Evolutionary conservation across 345 rosid species (phyloP).

Genomic region (Ricinus communis): DNA sequence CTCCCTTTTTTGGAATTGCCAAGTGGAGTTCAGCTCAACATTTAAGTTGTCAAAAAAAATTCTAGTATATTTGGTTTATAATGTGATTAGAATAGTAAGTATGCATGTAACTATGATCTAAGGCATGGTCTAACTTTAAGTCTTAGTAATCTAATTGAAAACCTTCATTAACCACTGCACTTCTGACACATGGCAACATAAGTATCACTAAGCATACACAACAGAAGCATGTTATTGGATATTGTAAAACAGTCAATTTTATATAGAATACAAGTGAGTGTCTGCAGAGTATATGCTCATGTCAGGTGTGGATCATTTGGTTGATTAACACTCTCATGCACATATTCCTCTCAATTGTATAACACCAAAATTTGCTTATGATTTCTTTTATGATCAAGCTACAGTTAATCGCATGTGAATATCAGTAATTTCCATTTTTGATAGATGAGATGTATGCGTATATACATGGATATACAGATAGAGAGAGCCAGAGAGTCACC

Average conservation of each 20-base stretch:
- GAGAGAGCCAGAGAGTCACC: slow-evolving; percentile 37
- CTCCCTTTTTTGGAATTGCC: too few relatives aligned
- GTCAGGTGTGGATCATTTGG: background rate
- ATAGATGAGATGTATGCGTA: background rate
- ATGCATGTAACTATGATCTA: too few relatives aligned
- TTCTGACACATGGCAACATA: background rate
- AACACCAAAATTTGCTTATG: background rate
- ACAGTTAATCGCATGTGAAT: background rate
- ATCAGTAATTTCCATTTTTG: background rate
- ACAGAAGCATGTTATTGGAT: background rate
- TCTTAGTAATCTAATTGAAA: too few relatives aligned
- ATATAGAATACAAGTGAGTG: background rate
- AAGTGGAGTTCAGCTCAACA: too few relatives aligned
- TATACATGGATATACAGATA: background rate
- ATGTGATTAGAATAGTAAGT: too few relatives aligned
- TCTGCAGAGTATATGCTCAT: background rate
- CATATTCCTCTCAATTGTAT: background rate
- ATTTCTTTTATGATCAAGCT: slow-evolving; percentile 4
- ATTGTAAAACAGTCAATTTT: background rate
- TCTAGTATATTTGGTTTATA: too few relatives aligned
- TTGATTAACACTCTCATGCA: background rate
- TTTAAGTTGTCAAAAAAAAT: too few relatives aligned
- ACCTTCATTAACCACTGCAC: too few relatives aligned
- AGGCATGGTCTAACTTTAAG: too few relatives aligned
- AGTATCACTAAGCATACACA: background rate